A percentile compares a stretch with the other conserved stretches of the same genome.
Evolutionary conservation across 2,329 filamentous ascomycete species (phyloP).

Genomic region (Cephalotrichum gorgonifer): DNA sequence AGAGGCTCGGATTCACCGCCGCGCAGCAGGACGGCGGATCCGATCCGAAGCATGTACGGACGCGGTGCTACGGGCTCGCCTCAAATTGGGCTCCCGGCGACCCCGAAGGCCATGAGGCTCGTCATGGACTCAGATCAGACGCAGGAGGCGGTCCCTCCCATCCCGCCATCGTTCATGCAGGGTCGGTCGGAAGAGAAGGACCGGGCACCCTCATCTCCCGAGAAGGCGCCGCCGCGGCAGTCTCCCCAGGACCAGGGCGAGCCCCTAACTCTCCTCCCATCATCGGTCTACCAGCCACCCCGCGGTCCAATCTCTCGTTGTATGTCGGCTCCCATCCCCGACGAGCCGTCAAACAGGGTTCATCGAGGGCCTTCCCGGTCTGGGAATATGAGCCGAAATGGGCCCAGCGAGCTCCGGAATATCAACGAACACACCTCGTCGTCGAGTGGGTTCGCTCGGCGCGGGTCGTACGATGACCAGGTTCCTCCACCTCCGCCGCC

Average conservation of each 20-base stretch:
- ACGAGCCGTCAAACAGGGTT: slow-evolving; percentile 16
- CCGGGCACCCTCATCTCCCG: slow-evolving; percentile 23
- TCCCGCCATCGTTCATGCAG: slow-evolving; percentile 33
- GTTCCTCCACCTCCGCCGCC: slow-evolving; percentile 38
- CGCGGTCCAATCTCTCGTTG: slow-evolving; percentile 43
- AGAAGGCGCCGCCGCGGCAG: slow-evolving; percentile 23
- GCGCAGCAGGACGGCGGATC: slow-evolving; percentile 58
- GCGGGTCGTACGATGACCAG: slow-evolving; percentile 38
- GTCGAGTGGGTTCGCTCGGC: slow-evolving; percentile 14
- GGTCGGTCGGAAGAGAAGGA: background rate
- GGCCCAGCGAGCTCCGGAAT: slow-evolving; percentile 25
- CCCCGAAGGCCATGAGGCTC: slow-evolving; percentile 82
- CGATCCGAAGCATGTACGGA: slow-evolving; percentile 41
- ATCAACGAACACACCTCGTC: slow-evolving; percentile 32
- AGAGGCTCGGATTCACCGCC: slow-evolving; percentile 33
- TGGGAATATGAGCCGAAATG: slow-evolving; percentile 11
- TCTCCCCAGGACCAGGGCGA: slow-evolving; percentile 22
- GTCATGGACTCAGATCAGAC: slow-evolving; percentile 46
- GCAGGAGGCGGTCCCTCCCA: slow-evolving; percentile 36
- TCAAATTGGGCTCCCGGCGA: slow-evolving; percentile 74
- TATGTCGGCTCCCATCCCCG: slow-evolving; percentile 47
- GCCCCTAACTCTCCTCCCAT: slow-evolving; percentile 40
- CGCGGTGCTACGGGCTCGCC: slow-evolving; percentile 30
- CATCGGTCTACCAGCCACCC: slow-evolving; percentile 50
- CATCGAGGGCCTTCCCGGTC: background rate